Evolutionary conservation across 768 basidiomycete genomes (phyloP).

Genomic region (Mycena chlorophos): DNA sequence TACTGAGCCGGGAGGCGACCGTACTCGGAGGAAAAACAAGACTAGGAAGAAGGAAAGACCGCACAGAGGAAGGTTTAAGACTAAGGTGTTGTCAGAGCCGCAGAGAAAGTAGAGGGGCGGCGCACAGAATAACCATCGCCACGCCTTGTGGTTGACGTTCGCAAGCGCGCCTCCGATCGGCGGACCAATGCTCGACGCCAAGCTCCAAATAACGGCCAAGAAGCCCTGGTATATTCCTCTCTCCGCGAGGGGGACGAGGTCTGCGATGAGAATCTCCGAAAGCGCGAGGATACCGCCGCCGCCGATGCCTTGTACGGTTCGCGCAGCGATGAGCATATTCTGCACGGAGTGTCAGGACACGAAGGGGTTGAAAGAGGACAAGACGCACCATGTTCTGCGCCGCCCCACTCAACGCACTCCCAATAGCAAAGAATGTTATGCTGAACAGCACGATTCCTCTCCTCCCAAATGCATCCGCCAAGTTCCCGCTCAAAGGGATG

Average conservation of each 20-base stretch:
- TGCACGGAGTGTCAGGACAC: neutral
- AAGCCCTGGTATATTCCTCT: slow-evolving; percentile 38
- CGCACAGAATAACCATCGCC: slow-evolving; percentile 37
- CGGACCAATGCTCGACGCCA: slow-evolving; percentile 29
- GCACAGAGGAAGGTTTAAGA: neutral
- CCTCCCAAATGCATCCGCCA: slow-evolving; percentile 38
- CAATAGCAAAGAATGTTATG: slow-evolving; percentile 39
- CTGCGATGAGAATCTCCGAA: slow-evolving; percentile 40
- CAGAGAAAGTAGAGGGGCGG: neutral
- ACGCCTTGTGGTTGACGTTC: slow-evolving; percentile 22
- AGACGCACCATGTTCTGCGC: slow-evolving; percentile 36
- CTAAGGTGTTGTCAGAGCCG: too few relatives aligned
- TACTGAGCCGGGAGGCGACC: neutral
- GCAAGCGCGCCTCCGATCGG: slow-evolving; percentile 27
- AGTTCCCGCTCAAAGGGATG: slow-evolving; percentile 38
- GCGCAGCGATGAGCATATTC: slow-evolving; percentile 39
- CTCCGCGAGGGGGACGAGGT: slow-evolving; percentile 43
- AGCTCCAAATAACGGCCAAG: slow-evolving; percentile 30
- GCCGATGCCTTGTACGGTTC: slow-evolving; percentile 37
- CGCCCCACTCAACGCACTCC: slow-evolving; percentile 42
- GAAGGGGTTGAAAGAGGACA: neutral
- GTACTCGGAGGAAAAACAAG: neutral
- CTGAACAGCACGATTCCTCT: slow-evolving; percentile 31
- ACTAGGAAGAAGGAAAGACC: neutral
- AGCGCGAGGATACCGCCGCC: slow-evolving; percentile 36